These are phyloP conservation scores for Trichoderma virens DNA, from an alignment of 495 filamentous ascomycete genomes.

Conservation along the genomic window DNA sequence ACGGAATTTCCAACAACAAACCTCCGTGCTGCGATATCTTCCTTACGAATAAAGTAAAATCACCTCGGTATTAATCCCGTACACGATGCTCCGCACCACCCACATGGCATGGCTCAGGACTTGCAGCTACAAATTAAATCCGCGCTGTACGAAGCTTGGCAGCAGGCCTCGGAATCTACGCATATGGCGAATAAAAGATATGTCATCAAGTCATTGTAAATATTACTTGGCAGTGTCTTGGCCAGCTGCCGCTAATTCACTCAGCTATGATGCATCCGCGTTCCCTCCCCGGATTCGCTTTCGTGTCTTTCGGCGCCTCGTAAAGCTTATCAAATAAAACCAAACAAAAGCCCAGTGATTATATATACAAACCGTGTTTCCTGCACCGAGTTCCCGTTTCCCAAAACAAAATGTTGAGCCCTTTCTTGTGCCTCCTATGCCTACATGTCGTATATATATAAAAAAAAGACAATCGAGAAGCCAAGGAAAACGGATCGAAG, in stretches of 20 bases:
- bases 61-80: too few species aligned
- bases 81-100: too few species aligned
- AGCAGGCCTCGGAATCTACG: not conserved
- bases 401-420: not conserved
- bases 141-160: too few species aligned
- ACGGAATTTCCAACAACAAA: too few species aligned
- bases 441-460: not conserved
- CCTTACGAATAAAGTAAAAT: too few species aligned
- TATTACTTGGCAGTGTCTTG: not conserved
- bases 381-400: not conserved
- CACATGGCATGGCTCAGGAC: too few species aligned
- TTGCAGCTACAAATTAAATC: too few species aligned
- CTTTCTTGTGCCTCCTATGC: not conserved
- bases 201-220: not conserved
- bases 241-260: not conserved
- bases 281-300: not conserved
- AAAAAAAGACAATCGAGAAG: not conserved
- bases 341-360: not conserved
- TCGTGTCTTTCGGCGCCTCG: not conserved
- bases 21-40: too few species aligned
- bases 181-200: not conserved
- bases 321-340: not conserved
- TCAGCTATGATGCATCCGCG: not conserved
- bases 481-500: not conserved
- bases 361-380: constrained; percentile 2